Evolutionary conservation across 164 flowering plant genomes (phyloP).

Genomic region (Liquidambar formosana): DNA sequence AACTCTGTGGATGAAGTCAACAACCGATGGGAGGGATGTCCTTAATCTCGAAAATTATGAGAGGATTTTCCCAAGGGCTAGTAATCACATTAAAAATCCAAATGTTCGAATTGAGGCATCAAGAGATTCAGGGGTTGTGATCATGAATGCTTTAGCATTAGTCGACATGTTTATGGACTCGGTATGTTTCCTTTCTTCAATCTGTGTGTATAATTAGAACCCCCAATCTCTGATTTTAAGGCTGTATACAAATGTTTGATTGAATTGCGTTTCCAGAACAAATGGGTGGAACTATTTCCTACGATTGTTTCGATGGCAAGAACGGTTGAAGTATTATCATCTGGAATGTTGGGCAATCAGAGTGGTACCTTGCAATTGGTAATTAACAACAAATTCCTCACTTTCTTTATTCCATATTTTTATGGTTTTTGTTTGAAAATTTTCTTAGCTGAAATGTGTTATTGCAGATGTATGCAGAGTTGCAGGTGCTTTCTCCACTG

Average conservation of each 20-base stretch:
- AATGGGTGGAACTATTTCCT: constrained; percentile 55
- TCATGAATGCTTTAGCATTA: constrained; percentile 47
- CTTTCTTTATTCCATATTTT: not conserved
- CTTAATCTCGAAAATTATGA: constrained; percentile 50
- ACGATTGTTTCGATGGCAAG: constrained; percentile 48
- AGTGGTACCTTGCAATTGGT: constrained; percentile 53
- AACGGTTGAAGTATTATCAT: constrained; percentile 49
- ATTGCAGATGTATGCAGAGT: constrained; percentile 49
- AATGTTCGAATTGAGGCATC: constrained; percentile 49
- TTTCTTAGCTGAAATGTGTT: not conserved
- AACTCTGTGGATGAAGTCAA: constrained; percentile 51
- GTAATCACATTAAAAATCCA: constrained; percentile 31
- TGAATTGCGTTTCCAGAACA: constrained; percentile 36
- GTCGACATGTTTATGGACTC: constrained; percentile 57
- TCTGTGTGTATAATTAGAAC: not conserved
- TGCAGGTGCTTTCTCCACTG: constrained; percentile 46
- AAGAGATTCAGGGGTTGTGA: constrained; percentile 49
- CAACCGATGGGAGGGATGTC: constrained; percentile 37
- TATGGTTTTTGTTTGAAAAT: not conserved
- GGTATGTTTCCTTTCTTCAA: constrained; percentile 27
- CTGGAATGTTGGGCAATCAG: constrained; percentile 36
- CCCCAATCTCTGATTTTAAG: not conserved
- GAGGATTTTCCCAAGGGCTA: constrained; percentile 38
- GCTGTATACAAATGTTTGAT: not conserved
- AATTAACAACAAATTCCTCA: not conserved